Percentiles rank a stretch among this genome's conserved stretches.
Conservation (phyloP, 805 yeast species). For the Saccharomycopsis selenospora region DNA sequence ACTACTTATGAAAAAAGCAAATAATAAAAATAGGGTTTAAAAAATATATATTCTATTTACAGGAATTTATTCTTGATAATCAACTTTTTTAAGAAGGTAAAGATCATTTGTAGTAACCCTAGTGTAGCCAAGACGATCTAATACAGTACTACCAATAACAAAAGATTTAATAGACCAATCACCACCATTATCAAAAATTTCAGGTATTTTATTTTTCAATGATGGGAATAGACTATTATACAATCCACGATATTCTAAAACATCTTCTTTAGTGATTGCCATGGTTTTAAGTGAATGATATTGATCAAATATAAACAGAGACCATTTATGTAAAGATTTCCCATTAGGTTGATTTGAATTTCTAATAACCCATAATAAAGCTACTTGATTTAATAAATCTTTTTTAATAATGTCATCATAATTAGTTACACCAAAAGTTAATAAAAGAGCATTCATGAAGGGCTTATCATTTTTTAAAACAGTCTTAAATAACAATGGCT, state of each 20-base stretch:
- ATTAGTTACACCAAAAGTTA: slow-evolving; percentile 49
- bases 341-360: slow-evolving; percentile 34
- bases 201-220: slow-evolving; percentile 44
- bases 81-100: slow-evolving; percentile 27
- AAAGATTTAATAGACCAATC: slow-evolving; percentile 37
- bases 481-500: slow-evolving; percentile 50
- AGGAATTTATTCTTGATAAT: no score
- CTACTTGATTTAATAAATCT: slow-evolving; percentile 47
- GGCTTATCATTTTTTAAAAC: slow-evolving; percentile 47
- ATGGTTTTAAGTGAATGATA: slow-evolving; percentile 35
- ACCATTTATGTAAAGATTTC: slow-evolving; percentile 29
- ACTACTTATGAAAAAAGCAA: no score
- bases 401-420: slow-evolving; percentile 45
- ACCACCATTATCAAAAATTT: slow-evolving; percentile 45
- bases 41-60: no score
- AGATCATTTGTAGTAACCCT: slow-evolving; percentile 32
- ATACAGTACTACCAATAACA: slow-evolving; percentile 42
- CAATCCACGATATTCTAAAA: slow-evolving; percentile 44
- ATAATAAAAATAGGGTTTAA: no score
- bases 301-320: slow-evolving; percentile 36
- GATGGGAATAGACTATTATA: slow-evolving; percentile 49
- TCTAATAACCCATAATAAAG: slow-evolving; percentile 59
- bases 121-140: slow-evolving; percentile 44
- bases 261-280: slow-evolving; percentile 44
- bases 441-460: slow-evolving; percentile 47